phyloP scores from a whole-genome alignment of 164 flowering plant species.

The Berberis vulgaris region DNA sequence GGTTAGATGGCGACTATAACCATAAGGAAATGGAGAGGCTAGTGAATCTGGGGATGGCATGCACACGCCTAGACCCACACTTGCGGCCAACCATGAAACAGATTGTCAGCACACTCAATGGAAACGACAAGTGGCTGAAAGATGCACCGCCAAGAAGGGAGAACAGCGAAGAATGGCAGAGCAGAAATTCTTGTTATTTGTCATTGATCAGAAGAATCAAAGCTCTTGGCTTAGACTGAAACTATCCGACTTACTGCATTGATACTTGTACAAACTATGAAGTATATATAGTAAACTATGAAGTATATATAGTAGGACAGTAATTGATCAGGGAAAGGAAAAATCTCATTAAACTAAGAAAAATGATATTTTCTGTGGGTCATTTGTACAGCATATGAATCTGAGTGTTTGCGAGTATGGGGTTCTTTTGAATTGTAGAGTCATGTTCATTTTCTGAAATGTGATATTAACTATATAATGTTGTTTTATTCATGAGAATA shows the following conservation, averaged over 20 bases:
- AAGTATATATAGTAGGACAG: too few species aligned
- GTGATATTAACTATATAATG: too few species aligned
- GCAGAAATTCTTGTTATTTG: slow-evolving; percentile 44
- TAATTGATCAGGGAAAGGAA: too few species aligned
- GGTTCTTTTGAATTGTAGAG: too few species aligned
- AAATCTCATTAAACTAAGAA: too few species aligned
- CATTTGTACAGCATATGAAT: too few species aligned
- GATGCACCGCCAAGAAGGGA: slow-evolving; percentile 29
- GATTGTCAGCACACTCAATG: slow-evolving; percentile 74
- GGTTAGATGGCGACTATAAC: slow-evolving; percentile 45
- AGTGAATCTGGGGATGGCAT: slow-evolving; percentile 57
- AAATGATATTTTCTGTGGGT: too few species aligned
- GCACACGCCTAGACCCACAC: slow-evolving; percentile 61
- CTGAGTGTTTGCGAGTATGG: too few species aligned
- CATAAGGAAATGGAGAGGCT: slow-evolving; percentile 49
- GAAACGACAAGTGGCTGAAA: slow-evolving; percentile 43
- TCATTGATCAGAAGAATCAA: slow-evolving; percentile 60
- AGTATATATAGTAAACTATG: too few species aligned
- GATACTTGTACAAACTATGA: too few species aligned
- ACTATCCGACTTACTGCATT: neutral
- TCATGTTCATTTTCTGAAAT: too few species aligned
- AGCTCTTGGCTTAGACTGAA: slow-evolving; percentile 80
- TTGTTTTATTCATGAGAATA: too few species aligned
- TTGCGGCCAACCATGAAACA: slow-evolving; percentile 72
- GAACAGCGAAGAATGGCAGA: slow-evolving; percentile 53